Evolutionary conservation across 2,329 filamentous ascomycete species (phyloP).

Genomic region (Pseudopithomyces maydicus): DNA sequence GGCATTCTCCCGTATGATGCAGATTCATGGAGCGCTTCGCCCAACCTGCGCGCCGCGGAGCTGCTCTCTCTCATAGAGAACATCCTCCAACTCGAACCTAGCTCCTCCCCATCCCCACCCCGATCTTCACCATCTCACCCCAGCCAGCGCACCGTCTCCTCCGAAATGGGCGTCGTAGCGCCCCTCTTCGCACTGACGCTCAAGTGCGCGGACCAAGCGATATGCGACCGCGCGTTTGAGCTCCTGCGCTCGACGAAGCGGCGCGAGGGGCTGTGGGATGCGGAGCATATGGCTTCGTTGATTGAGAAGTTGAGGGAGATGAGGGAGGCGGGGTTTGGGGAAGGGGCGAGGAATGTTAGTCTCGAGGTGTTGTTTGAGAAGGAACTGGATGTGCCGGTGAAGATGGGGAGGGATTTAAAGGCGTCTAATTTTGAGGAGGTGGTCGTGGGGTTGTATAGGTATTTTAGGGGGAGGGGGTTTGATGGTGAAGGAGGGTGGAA

Average conservation of each 20-base stretch:
- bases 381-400: neutral
- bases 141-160: neutral
- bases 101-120: neutral
- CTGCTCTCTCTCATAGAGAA: neutral
- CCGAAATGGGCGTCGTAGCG: slow-evolving; percentile 8
- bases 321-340: neutral
- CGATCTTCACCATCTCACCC: neutral
- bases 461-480: neutral
- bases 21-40: slow-evolving; percentile 2
- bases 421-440: neutral
- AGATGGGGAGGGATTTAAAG: neutral
- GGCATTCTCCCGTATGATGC: slow-evolving; percentile 2
- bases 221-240: slow-evolving; percentile 3
- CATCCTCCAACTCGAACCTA: neutral
- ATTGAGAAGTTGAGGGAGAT: neutral
- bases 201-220: slow-evolving; percentile 8
- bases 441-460: neutral
- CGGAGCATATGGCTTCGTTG: neutral
- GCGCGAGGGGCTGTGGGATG: slow-evolving; percentile 7
- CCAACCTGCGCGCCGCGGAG: slow-evolving; percentile 5
- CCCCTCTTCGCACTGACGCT: slow-evolving; percentile 8
- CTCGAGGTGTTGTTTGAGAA: neutral
- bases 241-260: neutral
- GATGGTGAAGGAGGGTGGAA: too few relatives aligned
- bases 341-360: neutral